A percentile compares a stretch with the other conserved stretches of the same genome.
These are phyloP conservation scores for Isatis lusitanica DNA, from an alignment of 441 rosid species.

Conservation along the genomic window DNA sequence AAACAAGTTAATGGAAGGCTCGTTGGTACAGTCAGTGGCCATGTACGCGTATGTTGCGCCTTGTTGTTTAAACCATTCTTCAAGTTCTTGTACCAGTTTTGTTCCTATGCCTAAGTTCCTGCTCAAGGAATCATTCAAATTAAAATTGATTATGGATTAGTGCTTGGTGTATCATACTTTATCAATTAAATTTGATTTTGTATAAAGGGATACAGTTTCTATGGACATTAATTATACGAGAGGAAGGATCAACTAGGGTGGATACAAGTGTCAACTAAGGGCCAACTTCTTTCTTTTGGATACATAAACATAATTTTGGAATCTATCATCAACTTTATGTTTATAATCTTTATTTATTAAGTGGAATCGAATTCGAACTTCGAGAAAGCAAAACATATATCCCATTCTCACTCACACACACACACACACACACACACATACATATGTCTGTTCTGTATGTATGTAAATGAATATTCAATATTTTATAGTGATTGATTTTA, in stretches of 20 bases:
- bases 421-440: neutral
- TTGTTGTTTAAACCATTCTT: conserved; percentile 63
- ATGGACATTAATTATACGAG: neutral
- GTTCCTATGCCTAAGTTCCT: conserved; percentile 72
- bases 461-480: neutral
- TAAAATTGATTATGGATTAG: neutral
- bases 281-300: neutral
- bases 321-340: conserved; percentile 9
- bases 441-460: too few relatives aligned
- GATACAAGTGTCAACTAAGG: conserved; percentile 28
- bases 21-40: conserved; percentile 68
- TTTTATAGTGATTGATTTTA: neutral
- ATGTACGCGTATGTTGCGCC: conserved; percentile 69
- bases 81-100: conserved; percentile 52
- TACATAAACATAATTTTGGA: conserved; percentile 5
- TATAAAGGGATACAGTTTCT: neutral
- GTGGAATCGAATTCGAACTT: conserved; percentile 18
- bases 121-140: conserved; percentile 15
- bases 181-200: neutral
- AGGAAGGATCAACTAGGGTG: conserved; percentile 12
- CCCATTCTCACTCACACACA: neutral
- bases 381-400: conserved; percentile 15
- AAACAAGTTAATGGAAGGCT: conserved; percentile 65
- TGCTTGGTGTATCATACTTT: neutral
- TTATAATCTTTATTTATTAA: neutral